Evolutionary conservation across 306 rosid species (phyloP).

Genomic region (Prunus salicina): DNA sequence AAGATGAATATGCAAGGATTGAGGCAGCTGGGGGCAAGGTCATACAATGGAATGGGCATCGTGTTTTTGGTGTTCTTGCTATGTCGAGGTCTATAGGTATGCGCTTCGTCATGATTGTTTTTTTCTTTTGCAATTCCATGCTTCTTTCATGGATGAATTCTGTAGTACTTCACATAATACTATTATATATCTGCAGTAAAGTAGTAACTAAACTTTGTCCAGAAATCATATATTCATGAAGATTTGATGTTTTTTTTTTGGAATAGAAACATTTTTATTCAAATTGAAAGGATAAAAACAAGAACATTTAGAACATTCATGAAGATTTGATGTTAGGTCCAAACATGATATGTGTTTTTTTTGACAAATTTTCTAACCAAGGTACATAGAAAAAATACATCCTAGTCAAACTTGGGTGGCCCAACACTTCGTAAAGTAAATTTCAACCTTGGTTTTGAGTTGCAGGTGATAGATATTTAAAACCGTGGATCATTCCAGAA

Average conservation of each 20-base stretch:
- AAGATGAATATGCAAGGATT: constrained; percentile 82
- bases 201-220: too few relatives aligned
- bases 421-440: not conserved
- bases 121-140: not conserved
- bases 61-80: constrained; percentile 89
- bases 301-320: not conserved
- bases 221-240: not conserved
- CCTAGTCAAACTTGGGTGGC: not conserved
- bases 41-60: constrained; percentile 90
- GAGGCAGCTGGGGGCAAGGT: constrained; percentile 96
- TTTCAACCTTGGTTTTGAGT: constrained; percentile 11
- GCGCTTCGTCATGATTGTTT: constrained; percentile 15
- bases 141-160: not conserved
- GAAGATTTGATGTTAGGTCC: constrained; percentile 1
- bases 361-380: not conserved
- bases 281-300: too few relatives aligned
- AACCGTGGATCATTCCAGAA: constrained; percentile 93
- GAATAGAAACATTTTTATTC: too few relatives aligned
- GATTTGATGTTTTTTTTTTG: not conserved
- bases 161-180: not conserved
- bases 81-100: constrained; percentile 95
- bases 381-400: not conserved
- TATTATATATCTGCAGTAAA: not conserved
- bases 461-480: constrained; percentile 89
- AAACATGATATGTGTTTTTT: not conserved